These are phyloP conservation scores for Nemophila menziesii DNA, from an alignment of 257 asterid species.

Conservation along the genomic window DNA sequence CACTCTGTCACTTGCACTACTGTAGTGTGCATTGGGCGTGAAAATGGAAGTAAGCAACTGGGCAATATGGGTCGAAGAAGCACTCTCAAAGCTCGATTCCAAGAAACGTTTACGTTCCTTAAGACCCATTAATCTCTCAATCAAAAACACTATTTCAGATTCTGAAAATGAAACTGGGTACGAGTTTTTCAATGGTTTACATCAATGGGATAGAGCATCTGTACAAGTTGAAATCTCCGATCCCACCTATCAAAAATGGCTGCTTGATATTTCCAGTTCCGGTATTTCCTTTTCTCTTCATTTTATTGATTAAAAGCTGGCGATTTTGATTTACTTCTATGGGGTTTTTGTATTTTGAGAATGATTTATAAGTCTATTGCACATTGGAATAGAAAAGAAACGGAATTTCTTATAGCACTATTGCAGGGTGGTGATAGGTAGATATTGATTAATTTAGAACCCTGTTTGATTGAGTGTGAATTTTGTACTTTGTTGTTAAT, in stretches of 20 bases:
- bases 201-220: slow-evolving; percentile 70
- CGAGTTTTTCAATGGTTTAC: slow-evolving; percentile 44
- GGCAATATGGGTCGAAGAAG: slow-evolving; percentile 68
- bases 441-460: too few relatives aligned
- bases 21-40: slow-evolving; percentile 3
- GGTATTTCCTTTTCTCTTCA: slow-evolving; percentile 23
- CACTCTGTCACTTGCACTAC: too few relatives aligned
- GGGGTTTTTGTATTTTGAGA: background rate
- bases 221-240: slow-evolving; percentile 65
- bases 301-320: background rate
- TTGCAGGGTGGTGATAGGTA: too few relatives aligned
- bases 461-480: too few relatives aligned
- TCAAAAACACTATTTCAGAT: background rate
- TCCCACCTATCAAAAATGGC: slow-evolving; percentile 72
- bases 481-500: too few relatives aligned
- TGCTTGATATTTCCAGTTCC: slow-evolving; percentile 63
- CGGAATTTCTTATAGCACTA: too few relatives aligned
- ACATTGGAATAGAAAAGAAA: too few relatives aligned
- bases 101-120: slow-evolving; percentile 69
- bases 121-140: slow-evolving; percentile 66
- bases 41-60: slow-evolving; percentile 36
- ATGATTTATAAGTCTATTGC: too few relatives aligned
- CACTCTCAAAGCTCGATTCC: slow-evolving; percentile 45
- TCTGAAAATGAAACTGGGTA: slow-evolving; percentile 2
- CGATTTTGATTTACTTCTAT: background rate